A percentile compares a stretch with the other conserved stretches of the same genome.
Evolutionary conservation across 2,329 filamentous ascomycete species (phyloP).

Genomic region (Aspergillus spinulosporus): DNA sequence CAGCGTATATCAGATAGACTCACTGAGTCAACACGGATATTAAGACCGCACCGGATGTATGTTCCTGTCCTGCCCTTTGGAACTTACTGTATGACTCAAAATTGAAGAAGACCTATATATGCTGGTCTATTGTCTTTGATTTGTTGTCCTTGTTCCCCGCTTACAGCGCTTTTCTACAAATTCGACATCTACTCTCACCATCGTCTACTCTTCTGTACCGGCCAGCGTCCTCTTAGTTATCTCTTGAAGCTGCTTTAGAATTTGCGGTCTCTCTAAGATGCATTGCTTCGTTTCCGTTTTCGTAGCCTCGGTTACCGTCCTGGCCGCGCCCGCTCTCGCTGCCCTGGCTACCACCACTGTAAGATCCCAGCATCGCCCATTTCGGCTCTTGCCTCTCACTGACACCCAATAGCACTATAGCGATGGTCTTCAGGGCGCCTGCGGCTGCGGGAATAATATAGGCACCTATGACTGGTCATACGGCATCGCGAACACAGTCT

Average conservation of each 20-base stretch:
- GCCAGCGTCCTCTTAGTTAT: not conserved
- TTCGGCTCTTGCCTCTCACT: not conserved
- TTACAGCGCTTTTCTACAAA: no score
- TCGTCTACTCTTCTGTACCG: not conserved
- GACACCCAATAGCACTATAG: constrained; percentile 10
- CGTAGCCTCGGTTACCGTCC: not conserved
- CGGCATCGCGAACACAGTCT: constrained; percentile 13
- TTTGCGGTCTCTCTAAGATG: not conserved
- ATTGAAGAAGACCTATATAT: no score
- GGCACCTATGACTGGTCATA: constrained; percentile 14
- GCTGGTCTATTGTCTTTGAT: no score
- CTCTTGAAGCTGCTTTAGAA: no score
- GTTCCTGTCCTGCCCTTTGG: no score
- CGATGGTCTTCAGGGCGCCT: constrained; percentile 14
- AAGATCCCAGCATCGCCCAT: not conserved
- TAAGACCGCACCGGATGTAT: no score
- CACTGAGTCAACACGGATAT: no score
- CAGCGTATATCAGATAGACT: no score
- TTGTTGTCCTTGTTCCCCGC: no score
- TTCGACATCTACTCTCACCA: no score
- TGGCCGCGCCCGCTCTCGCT: not conserved
- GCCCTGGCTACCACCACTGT: constrained; percentile 11
- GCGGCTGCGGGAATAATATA: constrained; percentile 8
- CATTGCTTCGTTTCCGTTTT: not conserved
- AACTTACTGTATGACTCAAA: no score